A percentile compares a stretch with the other conserved stretches of the same genome.
Conservation (phyloP, 768 basidiomycete species). For the Boletus rex-veris region DNA sequence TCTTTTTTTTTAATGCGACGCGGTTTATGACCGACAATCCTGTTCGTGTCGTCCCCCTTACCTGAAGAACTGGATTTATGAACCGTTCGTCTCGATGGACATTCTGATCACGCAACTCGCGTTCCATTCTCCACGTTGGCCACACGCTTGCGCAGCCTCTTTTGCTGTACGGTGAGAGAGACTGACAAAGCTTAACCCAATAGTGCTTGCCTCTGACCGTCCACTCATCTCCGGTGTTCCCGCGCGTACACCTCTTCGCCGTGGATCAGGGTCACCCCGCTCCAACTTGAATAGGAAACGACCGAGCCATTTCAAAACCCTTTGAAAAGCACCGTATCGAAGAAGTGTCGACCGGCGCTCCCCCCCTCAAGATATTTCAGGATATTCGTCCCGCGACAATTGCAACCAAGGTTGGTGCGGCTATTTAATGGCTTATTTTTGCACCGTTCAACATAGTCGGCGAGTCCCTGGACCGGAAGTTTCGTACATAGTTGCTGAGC, state of each 20-base stretch:
- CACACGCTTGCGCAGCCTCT: slow-evolving; percentile 3
- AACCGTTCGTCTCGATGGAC: not conserved
- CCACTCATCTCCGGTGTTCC: slow-evolving; percentile 24
- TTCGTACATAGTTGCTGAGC: slow-evolving; percentile 1
- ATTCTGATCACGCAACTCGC: not conserved
- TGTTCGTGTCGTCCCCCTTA: not conserved
- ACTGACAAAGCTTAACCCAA: not conserved
- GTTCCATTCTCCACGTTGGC: slow-evolving; percentile 13
- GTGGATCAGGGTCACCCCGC: slow-evolving; percentile 30
- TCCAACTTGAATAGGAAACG: slow-evolving; percentile 11
- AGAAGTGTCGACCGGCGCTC: slow-evolving; percentile 8
- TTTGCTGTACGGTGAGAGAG: slow-evolving; percentile 2
- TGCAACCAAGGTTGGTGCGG: not conserved
- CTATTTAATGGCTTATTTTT: slow-evolving; percentile 25
- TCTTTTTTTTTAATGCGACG: not conserved
- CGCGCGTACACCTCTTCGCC: slow-evolving; percentile 24
- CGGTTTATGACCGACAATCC: not conserved
- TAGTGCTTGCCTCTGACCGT: slow-evolving; percentile 2
- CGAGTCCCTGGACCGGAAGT: not conserved
- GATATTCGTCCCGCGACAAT: slow-evolving; percentile 13
- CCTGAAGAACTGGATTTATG: not conserved
- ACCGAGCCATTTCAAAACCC: slow-evolving; percentile 11
- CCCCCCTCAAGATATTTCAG: slow-evolving; percentile 27
- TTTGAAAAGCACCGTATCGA: slow-evolving; percentile 35
- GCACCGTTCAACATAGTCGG: slow-evolving; percentile 1